A percentile compares a stretch with the other conserved stretches of the same genome.
Evolutionary conservation across 2,329 filamentous ascomycete genomes (phyloP).

Genomic region (Trichoderma oligosporum): DNA sequence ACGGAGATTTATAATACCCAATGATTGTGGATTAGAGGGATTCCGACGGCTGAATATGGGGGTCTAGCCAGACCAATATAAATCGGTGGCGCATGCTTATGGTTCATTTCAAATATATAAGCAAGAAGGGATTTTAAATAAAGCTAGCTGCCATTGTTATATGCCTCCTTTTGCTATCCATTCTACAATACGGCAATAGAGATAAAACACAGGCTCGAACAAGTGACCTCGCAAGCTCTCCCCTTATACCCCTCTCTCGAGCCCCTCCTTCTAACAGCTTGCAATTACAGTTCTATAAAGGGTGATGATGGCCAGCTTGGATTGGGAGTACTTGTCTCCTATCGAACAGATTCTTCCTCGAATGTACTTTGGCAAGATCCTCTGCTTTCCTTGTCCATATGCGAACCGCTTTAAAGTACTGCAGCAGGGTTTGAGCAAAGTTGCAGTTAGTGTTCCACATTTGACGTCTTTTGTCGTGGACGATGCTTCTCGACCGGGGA

Average conservation of each 20-base stretch:
- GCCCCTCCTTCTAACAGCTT: background rate
- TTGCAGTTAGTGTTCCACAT: background rate
- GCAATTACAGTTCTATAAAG: background rate
- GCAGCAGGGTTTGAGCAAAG: background rate
- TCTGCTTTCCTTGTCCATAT: background rate
- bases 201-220: too few relatives aligned
- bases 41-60: too few relatives aligned
- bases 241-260: background rate
- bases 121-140: too few relatives aligned
- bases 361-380: background rate
- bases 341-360: background rate
- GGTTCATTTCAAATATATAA: too few relatives aligned
- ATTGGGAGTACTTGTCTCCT: background rate
- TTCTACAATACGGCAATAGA: too few relatives aligned
- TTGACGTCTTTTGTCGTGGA: background rate
- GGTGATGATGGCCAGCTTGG: background rate
- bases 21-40: too few relatives aligned
- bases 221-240: too few relatives aligned
- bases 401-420: background rate
- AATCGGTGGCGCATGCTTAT: too few relatives aligned
- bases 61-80: too few relatives aligned
- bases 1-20: too few relatives aligned
- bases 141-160: too few relatives aligned
- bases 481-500: background rate
- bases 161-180: too few relatives aligned